A percentile compares a stretch with the other conserved stretches of the same genome.
These are phyloP conservation scores for Paspalum vaginatum DNA, from an alignment of 176 grass and related monocot species.

Conservation along the genomic window DNA sequence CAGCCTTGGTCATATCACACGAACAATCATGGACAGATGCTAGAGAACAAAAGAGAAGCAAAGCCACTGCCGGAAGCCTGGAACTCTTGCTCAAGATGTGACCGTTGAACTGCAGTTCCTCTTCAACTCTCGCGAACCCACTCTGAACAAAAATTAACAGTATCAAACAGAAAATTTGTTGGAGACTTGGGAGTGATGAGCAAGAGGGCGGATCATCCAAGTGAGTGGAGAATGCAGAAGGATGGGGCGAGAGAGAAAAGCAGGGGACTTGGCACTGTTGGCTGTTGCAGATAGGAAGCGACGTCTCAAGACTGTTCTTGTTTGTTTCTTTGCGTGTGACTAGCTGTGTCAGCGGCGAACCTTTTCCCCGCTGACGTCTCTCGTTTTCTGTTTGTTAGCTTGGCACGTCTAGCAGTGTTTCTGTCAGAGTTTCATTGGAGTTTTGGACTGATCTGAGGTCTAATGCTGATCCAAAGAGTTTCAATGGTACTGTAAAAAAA, in stretches of 20 bases:
- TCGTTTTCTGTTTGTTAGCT: constrained; percentile 33
- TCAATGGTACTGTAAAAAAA: background rate
- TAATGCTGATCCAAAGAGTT: background rate
- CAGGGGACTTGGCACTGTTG: background rate
- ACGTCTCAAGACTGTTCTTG: constrained; percentile 39
- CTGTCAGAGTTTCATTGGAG: background rate
- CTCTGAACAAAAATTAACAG: background rate
- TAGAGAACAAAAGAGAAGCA: constrained; percentile 37
- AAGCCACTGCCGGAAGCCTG: constrained; percentile 1
- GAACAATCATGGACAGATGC: constrained; percentile 40
- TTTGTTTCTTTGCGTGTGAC: constrained; percentile 34
- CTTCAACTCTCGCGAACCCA: background rate
- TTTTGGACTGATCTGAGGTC: background rate
- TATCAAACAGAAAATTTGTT: background rate
- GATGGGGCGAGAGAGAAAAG: background rate
- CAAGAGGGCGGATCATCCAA: constrained; percentile 38
- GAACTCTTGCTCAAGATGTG: constrained; percentile 34
- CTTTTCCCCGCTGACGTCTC: constrained; percentile 35
- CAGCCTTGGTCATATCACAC: constrained; percentile 15
- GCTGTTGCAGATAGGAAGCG: constrained; percentile 29
- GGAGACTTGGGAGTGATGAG: constrained; percentile 19
- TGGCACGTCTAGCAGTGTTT: background rate
- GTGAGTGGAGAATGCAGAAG: background rate
- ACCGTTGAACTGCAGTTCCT: constrained; percentile 25
- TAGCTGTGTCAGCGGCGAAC: constrained; percentile 38